Conservation (phyloP, 208 protist species). For the Trypanosoma scelopori region DNA sequence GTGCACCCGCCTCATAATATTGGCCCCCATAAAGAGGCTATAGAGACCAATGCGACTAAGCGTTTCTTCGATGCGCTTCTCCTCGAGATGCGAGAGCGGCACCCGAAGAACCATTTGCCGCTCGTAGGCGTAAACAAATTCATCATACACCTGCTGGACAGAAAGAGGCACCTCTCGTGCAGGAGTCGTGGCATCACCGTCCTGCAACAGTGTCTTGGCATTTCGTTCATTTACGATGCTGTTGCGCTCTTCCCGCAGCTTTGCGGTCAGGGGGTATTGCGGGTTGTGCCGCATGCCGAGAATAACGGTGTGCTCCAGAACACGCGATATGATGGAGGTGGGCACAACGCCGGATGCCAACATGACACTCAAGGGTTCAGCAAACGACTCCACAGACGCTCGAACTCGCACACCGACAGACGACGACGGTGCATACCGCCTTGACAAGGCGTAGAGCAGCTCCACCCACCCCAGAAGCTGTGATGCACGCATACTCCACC, state of each 20-base stretch:
- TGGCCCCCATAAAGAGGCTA: conserved; percentile 50
- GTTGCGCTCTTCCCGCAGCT: conserved; percentile 44
- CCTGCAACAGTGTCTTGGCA: not conserved
- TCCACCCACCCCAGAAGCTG: conserved; percentile 43
- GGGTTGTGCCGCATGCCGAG: conserved; percentile 56
- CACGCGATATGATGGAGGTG: conserved; percentile 23
- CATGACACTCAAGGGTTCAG: conserved; percentile 47
- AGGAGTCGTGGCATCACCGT: not conserved
- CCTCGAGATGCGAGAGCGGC: conserved; percentile 31
- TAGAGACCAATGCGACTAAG: conserved; percentile 53
- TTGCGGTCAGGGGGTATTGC: conserved; percentile 34
- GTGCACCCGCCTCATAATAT: conserved; percentile 44
- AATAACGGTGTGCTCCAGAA: conserved; percentile 73
- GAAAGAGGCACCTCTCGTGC: conserved; percentile 19
- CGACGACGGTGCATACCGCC: conserved; percentile 41
- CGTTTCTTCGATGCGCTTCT: conserved; percentile 30
- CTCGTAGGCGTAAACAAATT: conserved; percentile 66
- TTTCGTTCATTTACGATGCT: conserved; percentile 15
- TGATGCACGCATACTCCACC: conserved; percentile 34
- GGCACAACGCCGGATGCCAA: conserved; percentile 40
- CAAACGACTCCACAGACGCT: conserved; percentile 41
- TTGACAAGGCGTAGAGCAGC: conserved; percentile 53
- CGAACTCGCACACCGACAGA: conserved; percentile 35
- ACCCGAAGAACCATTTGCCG: conserved; percentile 43
- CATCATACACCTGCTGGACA: conserved; percentile 51